Percentiles rank a stretch among this genome's conserved stretches.
These are phyloP conservation scores for Saprolegnia parasitica DNA, from an alignment of 352 stramenopile genomes.

Conservation along the genomic window DNA sequence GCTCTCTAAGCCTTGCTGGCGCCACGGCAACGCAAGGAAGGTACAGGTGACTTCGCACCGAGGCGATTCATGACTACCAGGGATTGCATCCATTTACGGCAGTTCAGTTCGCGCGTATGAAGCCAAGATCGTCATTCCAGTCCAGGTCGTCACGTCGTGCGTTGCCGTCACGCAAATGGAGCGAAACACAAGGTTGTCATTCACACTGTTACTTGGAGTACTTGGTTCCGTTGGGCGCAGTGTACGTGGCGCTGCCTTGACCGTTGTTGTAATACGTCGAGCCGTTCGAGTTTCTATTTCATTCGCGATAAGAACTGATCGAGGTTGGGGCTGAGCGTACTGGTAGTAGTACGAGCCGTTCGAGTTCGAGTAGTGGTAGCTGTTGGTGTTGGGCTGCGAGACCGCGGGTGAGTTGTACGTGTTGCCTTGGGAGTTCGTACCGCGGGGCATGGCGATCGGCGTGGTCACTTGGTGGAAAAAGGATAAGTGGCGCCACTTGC, in stretches of 20 bases:
- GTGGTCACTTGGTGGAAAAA: neutral
- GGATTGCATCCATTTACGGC: too few relatives aligned
- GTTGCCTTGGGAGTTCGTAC: conserved; percentile 17
- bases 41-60: too few relatives aligned
- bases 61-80: too few relatives aligned
- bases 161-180: too few relatives aligned
- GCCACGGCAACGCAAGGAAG: too few relatives aligned
- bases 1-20: too few relatives aligned
- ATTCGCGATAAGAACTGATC: neutral
- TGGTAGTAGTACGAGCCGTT: conserved; percentile 18
- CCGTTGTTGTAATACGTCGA: conserved; percentile 22
- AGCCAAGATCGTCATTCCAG: too few relatives aligned
- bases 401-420: conserved; percentile 9
- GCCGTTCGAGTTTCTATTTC: conserved; percentile 11
- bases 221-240: neutral
- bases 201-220: neutral
- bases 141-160: too few relatives aligned
- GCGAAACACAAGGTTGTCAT: neutral
- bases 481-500: neutral
- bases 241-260: conserved; percentile 3
- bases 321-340: neutral
- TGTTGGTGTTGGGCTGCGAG: conserved; percentile 16
- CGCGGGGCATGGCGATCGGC: neutral
- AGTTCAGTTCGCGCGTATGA: too few relatives aligned
- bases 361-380: conserved; percentile 14